Evolutionary conservation across 2,329 filamentous ascomycete genomes (phyloP).

Genomic region (Alternaria hordeiaustralica): DNA sequence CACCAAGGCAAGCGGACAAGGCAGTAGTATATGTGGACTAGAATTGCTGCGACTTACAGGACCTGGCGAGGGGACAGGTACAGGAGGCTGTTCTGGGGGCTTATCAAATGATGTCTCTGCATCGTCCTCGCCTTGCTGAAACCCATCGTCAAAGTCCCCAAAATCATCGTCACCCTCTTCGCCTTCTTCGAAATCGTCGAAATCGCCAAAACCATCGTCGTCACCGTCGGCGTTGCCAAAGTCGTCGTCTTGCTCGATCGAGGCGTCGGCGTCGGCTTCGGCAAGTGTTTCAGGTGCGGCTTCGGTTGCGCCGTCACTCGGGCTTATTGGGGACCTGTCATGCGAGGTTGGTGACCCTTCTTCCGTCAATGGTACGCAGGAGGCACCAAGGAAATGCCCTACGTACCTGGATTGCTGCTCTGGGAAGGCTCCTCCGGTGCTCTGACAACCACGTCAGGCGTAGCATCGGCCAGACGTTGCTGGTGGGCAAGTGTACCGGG

Average conservation of each 20-base stretch:
- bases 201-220: slow-evolving; percentile 56
- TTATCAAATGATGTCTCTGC: slow-evolving; percentile 50
- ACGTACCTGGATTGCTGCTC: slow-evolving; percentile 64
- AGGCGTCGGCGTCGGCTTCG: slow-evolving; percentile 7
- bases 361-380: slow-evolving; percentile 66
- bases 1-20: slow-evolving; percentile 37
- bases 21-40: slow-evolving; percentile 43
- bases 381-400: slow-evolving; percentile 48
- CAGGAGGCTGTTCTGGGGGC: slow-evolving; percentile 46
- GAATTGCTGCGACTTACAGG: slow-evolving; percentile 56
- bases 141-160: slow-evolving; percentile 60
- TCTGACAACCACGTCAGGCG: slow-evolving; percentile 64
- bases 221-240: slow-evolving; percentile 59
- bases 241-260: slow-evolving; percentile 17
- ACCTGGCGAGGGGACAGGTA: slow-evolving; percentile 51
- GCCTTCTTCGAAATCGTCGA: slow-evolving; percentile 67
- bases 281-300: background rate
- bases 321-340: slow-evolving; percentile 58
- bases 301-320: slow-evolving; percentile 39
- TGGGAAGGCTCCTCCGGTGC: slow-evolving; percentile 50
- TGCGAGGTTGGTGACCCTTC: slow-evolving; percentile 63
- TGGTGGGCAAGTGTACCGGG: slow-evolving; percentile 66
- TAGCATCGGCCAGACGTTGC: slow-evolving; percentile 63
- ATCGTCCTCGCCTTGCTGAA: slow-evolving; percentile 49
- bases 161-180: slow-evolving; percentile 54